Evolutionary conservation across 2,329 filamentous ascomycete species (phyloP).

Genomic region (Rhinocladiella mackenziei): DNA sequence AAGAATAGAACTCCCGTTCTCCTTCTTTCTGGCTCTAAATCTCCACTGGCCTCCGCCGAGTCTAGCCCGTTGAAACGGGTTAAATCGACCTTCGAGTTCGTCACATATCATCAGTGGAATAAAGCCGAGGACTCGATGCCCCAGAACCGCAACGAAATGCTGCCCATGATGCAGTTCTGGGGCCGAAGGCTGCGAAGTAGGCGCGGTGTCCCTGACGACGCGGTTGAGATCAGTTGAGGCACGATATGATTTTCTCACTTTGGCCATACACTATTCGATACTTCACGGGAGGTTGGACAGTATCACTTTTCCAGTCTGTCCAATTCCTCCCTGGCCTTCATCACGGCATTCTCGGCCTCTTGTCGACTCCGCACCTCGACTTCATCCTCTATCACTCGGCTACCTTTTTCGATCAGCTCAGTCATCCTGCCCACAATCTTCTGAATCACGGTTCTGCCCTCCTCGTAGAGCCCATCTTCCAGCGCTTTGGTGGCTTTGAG

Average conservation of each 20-base stretch:
- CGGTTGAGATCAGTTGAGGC: slow-evolving; percentile 37
- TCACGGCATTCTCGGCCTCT: slow-evolving; percentile 44
- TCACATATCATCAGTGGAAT: slow-evolving; percentile 66
- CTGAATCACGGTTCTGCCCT: slow-evolving; percentile 54
- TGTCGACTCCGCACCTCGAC: slow-evolving; percentile 36
- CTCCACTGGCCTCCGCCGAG: slow-evolving; percentile 50
- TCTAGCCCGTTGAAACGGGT: slow-evolving; percentile 61
- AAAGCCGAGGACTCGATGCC: slow-evolving; percentile 77
- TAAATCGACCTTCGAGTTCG: slow-evolving; percentile 62
- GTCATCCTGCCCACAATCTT: slow-evolving; percentile 51
- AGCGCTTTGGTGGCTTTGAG: slow-evolving; percentile 51
- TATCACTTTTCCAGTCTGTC: slow-evolving; percentile 16
- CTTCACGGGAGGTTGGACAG: too few species aligned
- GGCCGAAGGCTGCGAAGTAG: slow-evolving; percentile 42
- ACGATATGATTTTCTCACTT: not conserved
- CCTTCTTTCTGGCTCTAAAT: slow-evolving; percentile 38
- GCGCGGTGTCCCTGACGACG: slow-evolving; percentile 45
- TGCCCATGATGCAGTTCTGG: slow-evolving; percentile 81
- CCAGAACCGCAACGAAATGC: slow-evolving; percentile 74
- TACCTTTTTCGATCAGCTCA: slow-evolving; percentile 44
- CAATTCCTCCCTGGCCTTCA: slow-evolving; percentile 46
- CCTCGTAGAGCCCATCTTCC: slow-evolving; percentile 52
- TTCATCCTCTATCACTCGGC: slow-evolving; percentile 35
- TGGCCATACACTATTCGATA: too few species aligned
- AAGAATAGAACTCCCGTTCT: slow-evolving; percentile 43